A percentile compares a stretch with the other conserved stretches of the same genome.
Conservation (phyloP, 2,329 filamentous ascomycete genomes). For the Madurella fahalii region DNA sequence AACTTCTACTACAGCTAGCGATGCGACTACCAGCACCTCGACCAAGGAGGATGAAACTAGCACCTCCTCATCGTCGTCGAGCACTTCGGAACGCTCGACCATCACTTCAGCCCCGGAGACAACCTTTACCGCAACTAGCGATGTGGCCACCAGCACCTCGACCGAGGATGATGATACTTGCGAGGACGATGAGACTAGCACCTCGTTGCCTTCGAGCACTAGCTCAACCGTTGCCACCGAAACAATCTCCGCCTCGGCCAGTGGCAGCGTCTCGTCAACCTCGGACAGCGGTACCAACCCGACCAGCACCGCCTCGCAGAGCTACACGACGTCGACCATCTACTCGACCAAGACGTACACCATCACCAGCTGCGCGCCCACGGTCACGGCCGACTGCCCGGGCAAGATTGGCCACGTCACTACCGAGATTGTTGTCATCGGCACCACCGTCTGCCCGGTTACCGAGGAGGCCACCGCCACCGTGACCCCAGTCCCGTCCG, state of each 20-base stretch:
- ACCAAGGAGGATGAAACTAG: background rate
- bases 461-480: conserved; percentile 3
- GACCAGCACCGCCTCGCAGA: conserved; percentile 3
- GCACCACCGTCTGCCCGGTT: conserved; percentile 35
- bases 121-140: conserved; percentile 9
- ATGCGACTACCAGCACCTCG: background rate
- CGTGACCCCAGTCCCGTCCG: background rate
- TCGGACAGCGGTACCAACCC: conserved; percentile 2
- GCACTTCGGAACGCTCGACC: background rate
- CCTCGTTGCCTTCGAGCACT: background rate
- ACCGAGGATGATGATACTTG: conserved; percentile 5
- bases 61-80: background rate
- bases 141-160: conserved; percentile 8
- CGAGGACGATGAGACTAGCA: conserved; percentile 12
- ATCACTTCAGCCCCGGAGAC: conserved; percentile 2
- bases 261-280: background rate
- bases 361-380: conserved; percentile 32
- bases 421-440: conserved; percentile 32
- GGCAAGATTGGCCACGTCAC: conserved; percentile 33
- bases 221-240: background rate
- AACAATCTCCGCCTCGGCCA: background rate
- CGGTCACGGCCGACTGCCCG: conserved; percentile 37
- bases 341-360: conserved; percentile 34
- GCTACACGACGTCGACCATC: conserved; percentile 27
- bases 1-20: background rate